These are phyloP conservation scores for Chlorella variabilis DNA, from an alignment of 163 green algal species.

Conservation along the genomic window DNA sequence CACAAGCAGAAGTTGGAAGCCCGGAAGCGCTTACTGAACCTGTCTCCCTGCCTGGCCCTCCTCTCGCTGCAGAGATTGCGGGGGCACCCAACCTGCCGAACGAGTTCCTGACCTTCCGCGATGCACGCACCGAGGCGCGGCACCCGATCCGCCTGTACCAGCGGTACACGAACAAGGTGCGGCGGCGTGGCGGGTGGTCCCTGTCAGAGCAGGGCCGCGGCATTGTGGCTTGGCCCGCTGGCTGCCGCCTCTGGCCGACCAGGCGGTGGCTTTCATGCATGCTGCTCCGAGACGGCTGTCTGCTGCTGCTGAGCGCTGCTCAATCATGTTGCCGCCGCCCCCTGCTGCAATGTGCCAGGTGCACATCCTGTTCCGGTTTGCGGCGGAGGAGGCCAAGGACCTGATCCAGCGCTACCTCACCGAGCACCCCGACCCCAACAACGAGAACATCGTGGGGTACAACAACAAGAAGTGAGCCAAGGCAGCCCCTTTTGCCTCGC, in stretches of 20 bases:
- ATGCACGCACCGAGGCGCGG: slow-evolving; percentile 87
- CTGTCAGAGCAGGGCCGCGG: too few relatives aligned
- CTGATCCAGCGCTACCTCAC: slow-evolving; percentile 99
- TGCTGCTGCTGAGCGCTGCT: too few relatives aligned
- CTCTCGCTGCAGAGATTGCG: slow-evolving; percentile 81
- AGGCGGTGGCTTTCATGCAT: not conserved
- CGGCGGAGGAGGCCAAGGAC: slow-evolving; percentile 95
- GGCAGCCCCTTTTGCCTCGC: too few relatives aligned
- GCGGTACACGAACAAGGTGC: slow-evolving; percentile 92
- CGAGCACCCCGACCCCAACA: slow-evolving; percentile 99
- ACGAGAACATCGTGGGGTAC: slow-evolving; percentile 99
- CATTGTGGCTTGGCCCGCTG: too few relatives aligned
- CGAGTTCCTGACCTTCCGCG: slow-evolving; percentile 94
- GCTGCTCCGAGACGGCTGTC: too few relatives aligned
- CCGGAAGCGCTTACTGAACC: not conserved
- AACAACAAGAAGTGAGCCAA: slow-evolving; percentile 94
- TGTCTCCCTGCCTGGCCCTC: not conserved
- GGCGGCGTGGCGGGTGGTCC: not conserved
- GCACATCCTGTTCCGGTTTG: slow-evolving; percentile 95
- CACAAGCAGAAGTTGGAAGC: too few relatives aligned
- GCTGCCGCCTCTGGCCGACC: too few relatives aligned
- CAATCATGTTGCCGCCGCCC: too few relatives aligned
- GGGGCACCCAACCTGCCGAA: slow-evolving; percentile 91
- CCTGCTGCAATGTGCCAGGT: too few relatives aligned
- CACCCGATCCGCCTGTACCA: slow-evolving; percentile 99